Evolutionary conservation across 495 filamentous ascomycete genomes (phyloP).

Genomic region (Talaromyces borbonicus): DNA sequence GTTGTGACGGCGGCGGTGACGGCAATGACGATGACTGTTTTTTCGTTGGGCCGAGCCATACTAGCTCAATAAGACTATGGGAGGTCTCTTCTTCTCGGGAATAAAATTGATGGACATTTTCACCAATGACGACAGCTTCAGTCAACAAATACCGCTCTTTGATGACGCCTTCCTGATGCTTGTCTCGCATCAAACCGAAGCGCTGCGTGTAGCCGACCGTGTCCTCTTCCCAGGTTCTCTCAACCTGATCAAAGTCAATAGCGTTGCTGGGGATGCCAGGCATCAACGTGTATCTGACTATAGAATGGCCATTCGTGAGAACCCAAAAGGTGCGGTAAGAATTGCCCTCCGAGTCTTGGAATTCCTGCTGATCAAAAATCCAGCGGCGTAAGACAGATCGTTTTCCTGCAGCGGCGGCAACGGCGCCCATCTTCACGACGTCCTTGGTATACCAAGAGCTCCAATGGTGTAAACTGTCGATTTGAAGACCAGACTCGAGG

Average conservation of each 20-base stretch:
- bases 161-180: constrained; percentile 30
- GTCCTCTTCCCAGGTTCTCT: constrained; percentile 53
- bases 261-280: constrained; percentile 30
- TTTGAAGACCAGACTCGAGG: constrained; percentile 49
- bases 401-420: constrained; percentile 46
- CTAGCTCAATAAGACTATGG: constrained; percentile 39
- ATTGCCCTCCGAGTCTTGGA: constrained; percentile 29
- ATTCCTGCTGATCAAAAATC: constrained; percentile 46
- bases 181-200: constrained; percentile 41
- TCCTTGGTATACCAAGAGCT: constrained; percentile 46
- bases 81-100: constrained; percentile 36
- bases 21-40: no score
- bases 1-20: background rate
- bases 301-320: constrained; percentile 53
- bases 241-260: constrained; percentile 45
- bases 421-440: constrained; percentile 48
- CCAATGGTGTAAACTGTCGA: constrained; percentile 57
- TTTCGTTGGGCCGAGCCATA: constrained; percentile 40
- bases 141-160: constrained; percentile 38
- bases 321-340: constrained; percentile 40
- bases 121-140: constrained; percentile 32
- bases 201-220: constrained; percentile 39
- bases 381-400: constrained; percentile 53
- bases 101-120: constrained; percentile 41
- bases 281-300: constrained; percentile 45